Conservation (phyloP, 345 rosid genomes). For the Aegle marmelos region DNA sequence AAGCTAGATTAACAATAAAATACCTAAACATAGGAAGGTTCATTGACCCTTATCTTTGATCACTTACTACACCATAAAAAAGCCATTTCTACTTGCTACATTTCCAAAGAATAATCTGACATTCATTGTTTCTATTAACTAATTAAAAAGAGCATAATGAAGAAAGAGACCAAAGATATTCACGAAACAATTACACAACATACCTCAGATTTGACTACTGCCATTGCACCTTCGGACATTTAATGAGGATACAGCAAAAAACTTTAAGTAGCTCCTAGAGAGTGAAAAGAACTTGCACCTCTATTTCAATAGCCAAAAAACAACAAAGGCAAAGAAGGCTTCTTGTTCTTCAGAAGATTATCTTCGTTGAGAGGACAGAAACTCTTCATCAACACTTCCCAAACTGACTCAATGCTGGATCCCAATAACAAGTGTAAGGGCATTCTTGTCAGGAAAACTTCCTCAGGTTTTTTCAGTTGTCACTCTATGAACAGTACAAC, state of each 20-base stretch:
- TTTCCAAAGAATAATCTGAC: not conserved
- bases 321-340: constrained; percentile 10
- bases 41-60: not conserved
- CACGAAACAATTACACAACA: not conserved
- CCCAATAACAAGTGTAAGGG: constrained; percentile 15
- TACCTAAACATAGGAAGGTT: not conserved
- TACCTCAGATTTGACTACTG: constrained; percentile 62
- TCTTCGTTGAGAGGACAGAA: constrained; percentile 15
- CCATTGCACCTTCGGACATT: constrained; percentile 54
- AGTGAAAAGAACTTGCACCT: constrained; percentile 8
- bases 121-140: not conserved
- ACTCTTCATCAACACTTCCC: constrained; percentile 24
- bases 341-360: constrained; percentile 22
- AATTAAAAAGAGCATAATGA: not conserved
- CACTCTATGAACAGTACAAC: not conserved
- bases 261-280: not conserved
- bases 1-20: not conserved
- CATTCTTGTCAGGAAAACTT: constrained; percentile 25
- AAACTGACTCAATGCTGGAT: constrained; percentile 14
- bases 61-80: not conserved
- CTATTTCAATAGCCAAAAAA: constrained; percentile 17
- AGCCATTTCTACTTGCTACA: not conserved
- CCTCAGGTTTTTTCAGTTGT: constrained; percentile 11
- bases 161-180: not conserved
- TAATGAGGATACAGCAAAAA: constrained; percentile 15